phyloP scores from a whole-genome alignment of 2,329 filamentous ascomycete species.

The Trichophyton benhamiae region DNA sequence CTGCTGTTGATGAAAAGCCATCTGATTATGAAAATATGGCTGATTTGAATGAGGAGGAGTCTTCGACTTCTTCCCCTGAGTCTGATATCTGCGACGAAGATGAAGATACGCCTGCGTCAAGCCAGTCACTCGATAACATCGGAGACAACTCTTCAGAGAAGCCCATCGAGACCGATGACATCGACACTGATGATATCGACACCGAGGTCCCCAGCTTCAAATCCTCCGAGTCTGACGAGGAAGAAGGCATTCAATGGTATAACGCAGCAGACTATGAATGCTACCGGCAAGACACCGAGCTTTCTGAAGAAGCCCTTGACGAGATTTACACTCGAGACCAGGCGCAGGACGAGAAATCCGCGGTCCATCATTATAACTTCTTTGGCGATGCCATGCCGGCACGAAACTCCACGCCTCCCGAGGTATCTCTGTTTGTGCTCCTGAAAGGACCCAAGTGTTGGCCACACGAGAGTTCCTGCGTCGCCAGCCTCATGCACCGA shows the following conservation, averaged over 20 bases:
- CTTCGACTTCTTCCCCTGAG: not conserved
- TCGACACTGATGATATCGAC: not conserved
- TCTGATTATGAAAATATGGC: not conserved
- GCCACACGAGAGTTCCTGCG: not conserved
- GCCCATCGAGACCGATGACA: no score
- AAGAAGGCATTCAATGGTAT: not conserved
- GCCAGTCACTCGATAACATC: not conserved
- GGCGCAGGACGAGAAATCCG: not conserved
- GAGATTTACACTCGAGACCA: not conserved
- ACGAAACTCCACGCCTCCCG: conserved; percentile 12
- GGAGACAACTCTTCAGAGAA: not conserved
- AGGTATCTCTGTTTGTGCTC: conserved; percentile 13
- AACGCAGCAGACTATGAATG: not conserved
- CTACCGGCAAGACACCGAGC: not conserved
- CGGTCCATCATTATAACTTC: conserved; percentile 15
- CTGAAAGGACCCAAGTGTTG: conserved; percentile 8
- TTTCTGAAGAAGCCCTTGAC: not conserved
- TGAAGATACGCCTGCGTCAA: not conserved
- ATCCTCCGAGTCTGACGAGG: not conserved
- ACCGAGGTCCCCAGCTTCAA: not conserved
- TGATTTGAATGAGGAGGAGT: not conserved
- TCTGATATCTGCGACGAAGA: not conserved
- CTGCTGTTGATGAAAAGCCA: not conserved
- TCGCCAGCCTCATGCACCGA: conserved; percentile 4
- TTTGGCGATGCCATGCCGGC: conserved; percentile 9